Evolutionary conservation across 83 land plant genomes (phyloP).

Genomic region (Picea mariana): DNA sequence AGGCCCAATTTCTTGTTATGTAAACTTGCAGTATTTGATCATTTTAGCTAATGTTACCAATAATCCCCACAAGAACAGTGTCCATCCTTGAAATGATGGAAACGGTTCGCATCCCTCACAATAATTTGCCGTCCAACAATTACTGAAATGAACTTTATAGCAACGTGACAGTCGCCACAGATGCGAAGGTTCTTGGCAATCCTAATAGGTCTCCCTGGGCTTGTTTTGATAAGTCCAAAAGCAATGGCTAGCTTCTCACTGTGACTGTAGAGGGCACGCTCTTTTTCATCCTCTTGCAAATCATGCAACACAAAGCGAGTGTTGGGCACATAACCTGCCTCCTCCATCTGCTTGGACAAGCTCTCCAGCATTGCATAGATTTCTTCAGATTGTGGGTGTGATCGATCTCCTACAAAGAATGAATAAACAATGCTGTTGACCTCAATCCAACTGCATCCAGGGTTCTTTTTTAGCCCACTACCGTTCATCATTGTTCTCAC

Average conservation of each 20-base stretch:
- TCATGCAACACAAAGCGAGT: slow-evolving; percentile 5
- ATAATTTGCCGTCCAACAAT: slow-evolving; percentile 15
- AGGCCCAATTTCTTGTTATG: too few species aligned
- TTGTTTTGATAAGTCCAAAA: slow-evolving; percentile 3
- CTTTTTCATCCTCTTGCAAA: background rate
- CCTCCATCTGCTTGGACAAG: background rate
- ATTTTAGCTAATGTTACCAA: background rate
- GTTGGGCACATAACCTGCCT: background rate
- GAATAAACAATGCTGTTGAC: background rate
- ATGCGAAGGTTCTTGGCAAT: slow-evolving; percentile 10
- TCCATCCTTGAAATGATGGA: slow-evolving; percentile 10
- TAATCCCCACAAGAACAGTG: slow-evolving; percentile 9
- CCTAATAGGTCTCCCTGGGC: background rate
- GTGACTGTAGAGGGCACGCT: background rate
- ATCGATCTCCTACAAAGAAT: background rate
- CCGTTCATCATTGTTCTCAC: background rate
- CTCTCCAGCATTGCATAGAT: background rate
- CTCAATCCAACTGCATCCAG: background rate
- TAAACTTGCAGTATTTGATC: too few species aligned
- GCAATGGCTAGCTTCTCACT: slow-evolving; percentile 17
- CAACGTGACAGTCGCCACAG: slow-evolving; percentile 10
- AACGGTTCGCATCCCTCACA: slow-evolving; percentile 10
- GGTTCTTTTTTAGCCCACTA: background rate
- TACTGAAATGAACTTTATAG: background rate
- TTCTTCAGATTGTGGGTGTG: slow-evolving; percentile 1